phyloP scores from a whole-genome alignment of 1,284 basidiomycete species.

The Ustilago vetiveriae region DNA sequence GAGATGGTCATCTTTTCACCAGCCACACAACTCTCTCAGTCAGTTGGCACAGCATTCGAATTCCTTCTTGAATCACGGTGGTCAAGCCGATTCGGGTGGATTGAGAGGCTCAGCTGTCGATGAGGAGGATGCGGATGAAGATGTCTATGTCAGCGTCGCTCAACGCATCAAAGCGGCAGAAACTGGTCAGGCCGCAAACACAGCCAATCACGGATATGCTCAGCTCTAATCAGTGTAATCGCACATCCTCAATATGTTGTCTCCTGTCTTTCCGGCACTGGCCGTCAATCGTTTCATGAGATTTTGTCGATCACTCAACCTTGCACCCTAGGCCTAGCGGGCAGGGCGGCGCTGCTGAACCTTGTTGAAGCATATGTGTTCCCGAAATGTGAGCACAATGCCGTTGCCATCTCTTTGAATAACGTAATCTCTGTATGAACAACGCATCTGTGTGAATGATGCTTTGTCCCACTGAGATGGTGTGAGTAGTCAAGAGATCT shows the following conservation, averaged over 20 bases:
- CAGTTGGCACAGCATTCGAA: slow-evolving; percentile 9
- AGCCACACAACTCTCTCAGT: slow-evolving; percentile 17
- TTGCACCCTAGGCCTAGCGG: no score
- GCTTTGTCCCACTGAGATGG: background rate
- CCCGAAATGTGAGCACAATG: no score
- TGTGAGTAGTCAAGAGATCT: background rate
- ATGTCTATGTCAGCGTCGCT: slow-evolving; percentile 2
- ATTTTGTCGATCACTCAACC: no score
- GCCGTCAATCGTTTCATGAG: no score
- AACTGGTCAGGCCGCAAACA: no score
- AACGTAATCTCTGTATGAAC: no score
- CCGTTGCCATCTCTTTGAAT: no score
- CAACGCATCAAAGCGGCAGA: background rate
- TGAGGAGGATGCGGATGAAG: slow-evolving; percentile 28
- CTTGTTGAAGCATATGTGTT: no score
- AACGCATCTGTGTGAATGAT: no score
- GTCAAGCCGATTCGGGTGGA: background rate
- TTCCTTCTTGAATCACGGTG: background rate
- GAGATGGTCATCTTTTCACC: slow-evolving; percentile 35
- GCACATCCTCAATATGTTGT: no score
- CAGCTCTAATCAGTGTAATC: slow-evolving; percentile 18
- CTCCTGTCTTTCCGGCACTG: no score
- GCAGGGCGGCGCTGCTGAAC: no score
- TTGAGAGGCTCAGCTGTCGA: slow-evolving; percentile 29
- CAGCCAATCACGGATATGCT: slow-evolving; percentile 11